Evolutionary conservation across 495 filamentous ascomycete genomes (phyloP).

Genomic region (Saxispiralis lemnorum): DNA sequence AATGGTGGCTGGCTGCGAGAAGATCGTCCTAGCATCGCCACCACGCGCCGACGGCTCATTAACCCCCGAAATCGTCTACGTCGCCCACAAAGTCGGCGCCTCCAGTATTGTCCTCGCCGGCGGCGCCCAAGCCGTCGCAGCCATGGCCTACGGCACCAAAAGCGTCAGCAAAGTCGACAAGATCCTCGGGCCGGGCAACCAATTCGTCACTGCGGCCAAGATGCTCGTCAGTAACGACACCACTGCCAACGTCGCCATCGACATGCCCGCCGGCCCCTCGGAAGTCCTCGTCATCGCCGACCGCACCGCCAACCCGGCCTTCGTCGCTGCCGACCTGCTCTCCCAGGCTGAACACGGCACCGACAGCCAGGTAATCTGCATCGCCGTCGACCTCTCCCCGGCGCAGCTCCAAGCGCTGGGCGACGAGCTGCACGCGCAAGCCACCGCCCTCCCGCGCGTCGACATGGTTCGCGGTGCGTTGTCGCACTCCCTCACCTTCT

Average conservation of each 20-base stretch:
- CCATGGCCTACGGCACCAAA: constrained; percentile 71
- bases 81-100: constrained; percentile 92
- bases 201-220: constrained; percentile 96
- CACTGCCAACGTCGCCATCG: constrained; percentile 81
- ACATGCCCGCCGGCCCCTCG: constrained; percentile 95
- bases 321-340: constrained; percentile 85
- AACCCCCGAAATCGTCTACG: constrained; percentile 92
- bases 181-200: constrained; percentile 93
- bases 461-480: constrained; percentile 90
- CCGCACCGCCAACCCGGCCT: constrained; percentile 71
- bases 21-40: constrained; percentile 82
- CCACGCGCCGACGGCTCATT: constrained; percentile 77
- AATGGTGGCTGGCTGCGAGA: constrained; percentile 93
- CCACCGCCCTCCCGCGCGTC: constrained; percentile 70
- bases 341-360: constrained; percentile 93
- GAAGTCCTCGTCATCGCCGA: constrained; percentile 96
- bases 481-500: constrained; percentile 71
- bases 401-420: constrained; percentile 61
- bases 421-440: constrained; percentile 75
- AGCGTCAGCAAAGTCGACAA: constrained; percentile 91
- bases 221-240: constrained; percentile 96
- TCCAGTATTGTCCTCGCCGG: constrained; percentile 89
- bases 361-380: constrained; percentile 86
- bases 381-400: constrained; percentile 64
- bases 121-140: constrained; percentile 87